Conservation (phyloP, 169 alveolate genomes). For the Neospora caninum region DNA sequence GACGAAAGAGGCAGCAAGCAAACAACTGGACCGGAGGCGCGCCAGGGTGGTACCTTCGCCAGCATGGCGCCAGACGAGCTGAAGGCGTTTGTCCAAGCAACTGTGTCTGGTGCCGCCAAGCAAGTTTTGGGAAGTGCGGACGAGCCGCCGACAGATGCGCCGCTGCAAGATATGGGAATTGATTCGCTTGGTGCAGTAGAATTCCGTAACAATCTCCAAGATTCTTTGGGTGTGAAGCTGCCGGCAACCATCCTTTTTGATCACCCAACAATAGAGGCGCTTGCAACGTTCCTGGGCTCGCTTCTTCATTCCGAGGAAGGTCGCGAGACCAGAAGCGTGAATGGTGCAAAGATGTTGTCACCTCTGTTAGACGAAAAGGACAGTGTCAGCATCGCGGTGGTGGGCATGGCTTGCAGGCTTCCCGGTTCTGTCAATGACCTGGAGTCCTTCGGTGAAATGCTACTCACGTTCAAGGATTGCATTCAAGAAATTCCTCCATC, state of each 20-base stretch:
- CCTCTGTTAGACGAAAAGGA: slow-evolving; percentile 53
- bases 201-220: slow-evolving; percentile 73
- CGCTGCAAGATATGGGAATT: slow-evolving; percentile 75
- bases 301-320: not conserved
- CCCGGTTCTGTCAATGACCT: slow-evolving; percentile 10
- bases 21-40: not conserved
- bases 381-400: slow-evolving; percentile 43
- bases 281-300: not conserved
- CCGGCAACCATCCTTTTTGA: slow-evolving; percentile 75
- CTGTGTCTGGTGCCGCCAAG: not conserved
- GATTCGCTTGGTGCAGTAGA: slow-evolving; percentile 80
- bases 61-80: not conserved
- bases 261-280: slow-evolving; percentile 74
- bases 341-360: slow-evolving; percentile 5
- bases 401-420: slow-evolving; percentile 44
- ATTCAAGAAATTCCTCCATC: not conserved
- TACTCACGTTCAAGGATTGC: not conserved
- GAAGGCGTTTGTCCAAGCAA: not conserved
- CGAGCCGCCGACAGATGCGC: slow-evolving; percentile 47
- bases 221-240: slow-evolving; percentile 67
- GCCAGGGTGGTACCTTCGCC: not conserved
- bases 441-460: not conserved
- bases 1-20: not conserved
- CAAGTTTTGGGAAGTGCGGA: not conserved
- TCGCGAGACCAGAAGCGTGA: not conserved